phyloP scores from a whole-genome alignment of 1,284 basidiomycete species.

The Erythrobasidium hasegawianum region DNA sequence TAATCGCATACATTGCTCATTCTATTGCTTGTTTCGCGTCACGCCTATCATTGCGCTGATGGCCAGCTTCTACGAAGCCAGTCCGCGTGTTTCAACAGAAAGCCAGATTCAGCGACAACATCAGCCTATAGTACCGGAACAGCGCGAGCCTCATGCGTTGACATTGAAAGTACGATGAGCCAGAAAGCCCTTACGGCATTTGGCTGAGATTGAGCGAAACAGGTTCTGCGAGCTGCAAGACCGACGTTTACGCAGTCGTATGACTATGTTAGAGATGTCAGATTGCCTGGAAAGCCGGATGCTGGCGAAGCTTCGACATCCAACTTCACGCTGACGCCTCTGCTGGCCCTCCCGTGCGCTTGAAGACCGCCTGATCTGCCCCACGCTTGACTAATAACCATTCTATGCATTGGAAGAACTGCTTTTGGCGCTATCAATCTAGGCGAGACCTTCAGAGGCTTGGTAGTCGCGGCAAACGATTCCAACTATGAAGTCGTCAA shows the following conservation, averaged over 20 bases:
- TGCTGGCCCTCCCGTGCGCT: constrained; percentile 28
- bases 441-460: constrained; percentile 46
- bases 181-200: too few relatives aligned
- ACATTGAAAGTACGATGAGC: constrained; percentile 18
- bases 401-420: constrained; percentile 7
- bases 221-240: constrained; percentile 29
- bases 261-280: constrained; percentile 10
- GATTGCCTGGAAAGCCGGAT: neutral
- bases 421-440: constrained; percentile 44
- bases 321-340: constrained; percentile 27
- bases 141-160: constrained; percentile 21
- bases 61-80: constrained; percentile 19
- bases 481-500: constrained; percentile 35
- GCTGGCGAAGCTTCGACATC: constrained; percentile 20
- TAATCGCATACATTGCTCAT: too few relatives aligned
- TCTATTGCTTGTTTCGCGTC: too few relatives aligned
- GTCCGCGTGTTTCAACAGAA: neutral
- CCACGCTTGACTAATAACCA: neutral
- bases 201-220: neutral
- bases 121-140: constrained; percentile 9
- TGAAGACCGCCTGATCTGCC: neutral
- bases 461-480: constrained; percentile 47
- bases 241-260: constrained; percentile 15
- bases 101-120: constrained; percentile 5
- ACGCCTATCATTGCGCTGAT: too few relatives aligned